phyloP scores from a whole-genome alignment of 768 basidiomycete species.

The Tubosaeta sp. region DNA sequence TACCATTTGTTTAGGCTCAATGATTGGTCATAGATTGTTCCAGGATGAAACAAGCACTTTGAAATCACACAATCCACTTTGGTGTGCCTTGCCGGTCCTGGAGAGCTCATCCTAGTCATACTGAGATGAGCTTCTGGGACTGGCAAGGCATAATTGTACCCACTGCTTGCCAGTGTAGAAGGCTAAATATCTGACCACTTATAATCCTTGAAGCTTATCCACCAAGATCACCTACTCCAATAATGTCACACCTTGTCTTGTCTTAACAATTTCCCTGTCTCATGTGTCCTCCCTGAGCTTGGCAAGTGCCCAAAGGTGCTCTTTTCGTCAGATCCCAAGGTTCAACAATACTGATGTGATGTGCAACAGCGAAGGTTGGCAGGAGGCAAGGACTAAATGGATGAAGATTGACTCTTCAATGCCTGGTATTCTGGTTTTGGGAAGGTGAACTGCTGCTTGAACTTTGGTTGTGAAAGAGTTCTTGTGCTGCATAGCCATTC shows the following conservation, averaged over 20 bases:
- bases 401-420: slow-evolving; percentile 31
- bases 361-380: too few relatives aligned
- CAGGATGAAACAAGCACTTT: not conserved
- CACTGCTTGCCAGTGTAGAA: slow-evolving; percentile 6
- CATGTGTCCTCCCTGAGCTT: slow-evolving; percentile 61
- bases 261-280: slow-evolving; percentile 60
- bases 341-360: too few relatives aligned
- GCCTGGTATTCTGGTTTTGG: slow-evolving; percentile 9
- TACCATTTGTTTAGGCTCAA: too few relatives aligned
- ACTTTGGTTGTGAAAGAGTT: slow-evolving; percentile 11
- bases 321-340: slow-evolving; percentile 35
- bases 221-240: slow-evolving; percentile 79
- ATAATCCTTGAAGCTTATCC: slow-evolving; percentile 51
- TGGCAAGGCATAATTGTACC: not conserved
- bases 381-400: slow-evolving; percentile 11
- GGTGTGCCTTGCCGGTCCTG: not conserved
- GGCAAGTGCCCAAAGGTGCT: slow-evolving; percentile 60
- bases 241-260: slow-evolving; percentile 52
- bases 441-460: slow-evolving; percentile 21
- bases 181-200: not conserved
- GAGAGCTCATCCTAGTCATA: not conserved
- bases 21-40: not conserved
- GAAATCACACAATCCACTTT: not conserved
- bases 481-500: slow-evolving; percentile 9
- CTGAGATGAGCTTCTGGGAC: too few relatives aligned